A percentile compares a stretch with the other conserved stretches of the same genome.
phyloP scores from a whole-genome alignment of 257 asterid species.

The Salvia hispanica region DNA sequence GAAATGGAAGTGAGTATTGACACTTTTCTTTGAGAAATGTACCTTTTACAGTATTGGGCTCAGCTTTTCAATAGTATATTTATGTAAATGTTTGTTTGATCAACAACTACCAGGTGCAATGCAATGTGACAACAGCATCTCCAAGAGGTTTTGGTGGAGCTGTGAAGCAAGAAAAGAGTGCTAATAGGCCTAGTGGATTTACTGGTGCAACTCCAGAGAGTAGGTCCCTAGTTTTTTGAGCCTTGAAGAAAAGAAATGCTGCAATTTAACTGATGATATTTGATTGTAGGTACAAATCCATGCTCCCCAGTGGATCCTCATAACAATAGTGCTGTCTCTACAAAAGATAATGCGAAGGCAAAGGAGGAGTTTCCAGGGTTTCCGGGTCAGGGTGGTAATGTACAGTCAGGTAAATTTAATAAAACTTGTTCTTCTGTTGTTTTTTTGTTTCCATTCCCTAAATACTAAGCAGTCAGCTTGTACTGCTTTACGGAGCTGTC shows the following conservation, averaged over 20 bases:
- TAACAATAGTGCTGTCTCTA: conserved; percentile 40
- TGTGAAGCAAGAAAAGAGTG: conserved; percentile 50
- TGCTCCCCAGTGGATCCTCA: conserved; percentile 46
- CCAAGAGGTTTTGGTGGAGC: conserved; percentile 53
- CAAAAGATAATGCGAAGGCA: conserved; percentile 40
- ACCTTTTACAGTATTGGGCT: conserved; percentile 26
- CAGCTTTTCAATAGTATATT: neutral
- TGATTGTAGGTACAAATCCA: conserved; percentile 52
- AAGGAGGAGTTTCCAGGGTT: conserved; percentile 71
- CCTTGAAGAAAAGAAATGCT: conserved; percentile 23
- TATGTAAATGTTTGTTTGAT: conserved; percentile 26
- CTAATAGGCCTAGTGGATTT: conserved; percentile 50
- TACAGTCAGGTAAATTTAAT: conserved; percentile 59
- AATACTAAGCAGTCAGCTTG: neutral
- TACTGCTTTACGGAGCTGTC: neutral
- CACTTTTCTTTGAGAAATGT: conserved; percentile 21
- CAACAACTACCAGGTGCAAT: conserved; percentile 49
- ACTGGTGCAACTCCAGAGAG: conserved; percentile 62
- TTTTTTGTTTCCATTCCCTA: conserved; percentile 4
- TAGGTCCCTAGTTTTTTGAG: conserved; percentile 39
- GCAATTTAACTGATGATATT: conserved; percentile 33
- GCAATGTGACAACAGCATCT: conserved; percentile 40
- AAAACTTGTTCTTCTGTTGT: conserved; percentile 14
- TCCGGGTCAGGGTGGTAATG: conserved; percentile 59
- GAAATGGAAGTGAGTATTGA: conserved; percentile 53